Evolutionary conservation across 1,284 basidiomycete genomes (phyloP).

Genomic region (Ceratobasidium sp.): DNA sequence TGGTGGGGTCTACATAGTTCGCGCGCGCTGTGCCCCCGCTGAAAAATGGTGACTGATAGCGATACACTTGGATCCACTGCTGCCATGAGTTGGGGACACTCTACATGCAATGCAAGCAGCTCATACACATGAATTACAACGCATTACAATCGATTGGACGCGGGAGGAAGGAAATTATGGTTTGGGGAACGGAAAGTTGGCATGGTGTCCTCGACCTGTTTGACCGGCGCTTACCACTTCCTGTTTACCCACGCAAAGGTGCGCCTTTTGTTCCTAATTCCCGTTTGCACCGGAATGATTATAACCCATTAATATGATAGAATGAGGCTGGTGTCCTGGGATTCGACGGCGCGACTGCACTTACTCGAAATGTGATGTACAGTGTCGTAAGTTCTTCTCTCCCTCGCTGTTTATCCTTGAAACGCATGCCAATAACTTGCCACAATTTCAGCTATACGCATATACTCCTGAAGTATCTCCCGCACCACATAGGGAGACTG

Average conservation of each 20-base stretch:
- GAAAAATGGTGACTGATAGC: not conserved
- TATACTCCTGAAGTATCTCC: constrained; percentile 77
- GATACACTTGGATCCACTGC: constrained; percentile 72
- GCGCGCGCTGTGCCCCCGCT: no score
- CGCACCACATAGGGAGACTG: constrained; percentile 73
- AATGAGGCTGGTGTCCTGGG: constrained; percentile 65
- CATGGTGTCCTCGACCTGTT: constrained; percentile 65
- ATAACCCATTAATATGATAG: constrained; percentile 10
- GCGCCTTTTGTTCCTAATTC: not conserved
- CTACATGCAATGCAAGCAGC: no score
- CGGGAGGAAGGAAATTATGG: constrained; percentile 54
- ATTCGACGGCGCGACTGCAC: constrained; percentile 66
- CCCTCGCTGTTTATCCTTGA: constrained; percentile 52
- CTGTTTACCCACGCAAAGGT: no score
- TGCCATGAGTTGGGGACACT: constrained; percentile 62
- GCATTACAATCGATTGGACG: constrained; percentile 67
- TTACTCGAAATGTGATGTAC: constrained; percentile 74
- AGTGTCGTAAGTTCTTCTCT: constrained; percentile 64
- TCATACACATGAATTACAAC: constrained; percentile 43
- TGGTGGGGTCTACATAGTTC: not conserved
- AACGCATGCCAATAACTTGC: constrained; percentile 55
- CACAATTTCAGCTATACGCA: constrained; percentile 61
- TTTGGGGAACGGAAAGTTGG: constrained; percentile 67
- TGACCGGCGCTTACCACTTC: constrained; percentile 72
- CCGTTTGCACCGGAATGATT: no score